These are phyloP conservation scores for Hemisphaericaspora subhashii DNA, from an alignment of 1,139 yeast species.

Conservation along the genomic window DNA sequence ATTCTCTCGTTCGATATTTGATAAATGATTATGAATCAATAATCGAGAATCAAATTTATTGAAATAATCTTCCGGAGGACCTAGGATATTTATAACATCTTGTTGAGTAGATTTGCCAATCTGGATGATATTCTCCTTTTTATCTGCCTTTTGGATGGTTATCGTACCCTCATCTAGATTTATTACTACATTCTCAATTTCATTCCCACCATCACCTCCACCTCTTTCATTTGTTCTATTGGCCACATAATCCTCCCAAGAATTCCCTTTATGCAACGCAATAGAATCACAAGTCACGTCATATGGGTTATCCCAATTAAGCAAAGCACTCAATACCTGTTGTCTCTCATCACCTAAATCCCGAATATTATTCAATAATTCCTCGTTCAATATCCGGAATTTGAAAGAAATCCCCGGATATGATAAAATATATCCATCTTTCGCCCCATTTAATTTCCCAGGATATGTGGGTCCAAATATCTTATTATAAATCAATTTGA, in stretches of 20 bases:
- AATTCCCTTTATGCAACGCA: slow-evolving; percentile 15
- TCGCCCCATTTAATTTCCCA: slow-evolving; percentile 32
- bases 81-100: slow-evolving; percentile 45
- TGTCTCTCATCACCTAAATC: slow-evolving; percentile 18
- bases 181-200: slow-evolving; percentile 1
- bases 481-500: slow-evolving; percentile 52
- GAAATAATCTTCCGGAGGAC: slow-evolving; percentile 58
- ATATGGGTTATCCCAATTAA: slow-evolving; percentile 29
- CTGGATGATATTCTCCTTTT: slow-evolving; percentile 10
- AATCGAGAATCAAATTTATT: slow-evolving; percentile 48
- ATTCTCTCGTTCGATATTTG: slow-evolving; percentile 9
- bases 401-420: slow-evolving; percentile 58
- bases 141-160: slow-evolving; percentile 1
- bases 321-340: slow-evolving; percentile 28
- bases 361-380: slow-evolving; percentile 18
- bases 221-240: neutral
- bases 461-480: slow-evolving; percentile 67
- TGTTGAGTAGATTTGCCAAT: slow-evolving; percentile 52
- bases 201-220: too few relatives aligned
- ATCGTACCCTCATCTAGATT: slow-evolving; percentile 6
- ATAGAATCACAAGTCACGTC: slow-evolving; percentile 34
- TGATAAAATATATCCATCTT: slow-evolving; percentile 38
- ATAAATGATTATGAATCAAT: slow-evolving; percentile 38
- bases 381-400: slow-evolving; percentile 29
- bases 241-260: slow-evolving; percentile 25